Percentiles rank a stretch among this genome's conserved stretches.
Evolutionary conservation across 345 rosid genomes (phyloP).

Genomic region (Diplotaxis tenuifolia): DNA sequence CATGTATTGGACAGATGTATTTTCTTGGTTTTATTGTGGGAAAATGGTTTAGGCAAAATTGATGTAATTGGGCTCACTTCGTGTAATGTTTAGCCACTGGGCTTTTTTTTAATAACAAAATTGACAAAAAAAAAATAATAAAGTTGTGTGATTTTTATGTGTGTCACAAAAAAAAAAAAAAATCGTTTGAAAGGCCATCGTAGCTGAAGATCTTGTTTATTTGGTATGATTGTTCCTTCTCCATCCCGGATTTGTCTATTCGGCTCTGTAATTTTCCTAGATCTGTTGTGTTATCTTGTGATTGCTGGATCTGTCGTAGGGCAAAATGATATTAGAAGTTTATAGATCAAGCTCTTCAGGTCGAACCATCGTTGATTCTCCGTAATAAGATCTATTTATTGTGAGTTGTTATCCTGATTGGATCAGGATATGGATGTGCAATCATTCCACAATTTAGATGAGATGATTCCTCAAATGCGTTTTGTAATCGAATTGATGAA

Average conservation of each 20-base stretch:
- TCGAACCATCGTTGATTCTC: too few relatives aligned
- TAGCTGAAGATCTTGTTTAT: constrained; percentile 28
- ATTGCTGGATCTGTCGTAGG: constrained; percentile 33
- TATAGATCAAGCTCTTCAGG: not conserved
- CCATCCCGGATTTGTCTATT: not conserved
- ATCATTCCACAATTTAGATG: not conserved
- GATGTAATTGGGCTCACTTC: not conserved
- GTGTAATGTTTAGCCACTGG: not conserved
- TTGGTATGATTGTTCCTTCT: constrained; percentile 13
- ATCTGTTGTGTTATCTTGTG: constrained; percentile 18
- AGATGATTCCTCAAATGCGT: not conserved
- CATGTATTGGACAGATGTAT: not conserved
- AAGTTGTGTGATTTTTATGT: too few relatives aligned
- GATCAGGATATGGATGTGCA: not conserved
- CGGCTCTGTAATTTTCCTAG: not conserved
- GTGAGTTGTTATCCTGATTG: not conserved
- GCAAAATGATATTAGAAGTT: not conserved
- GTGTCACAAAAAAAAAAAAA: too few relatives aligned
- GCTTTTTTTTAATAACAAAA: not conserved
- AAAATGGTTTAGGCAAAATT: not conserved
- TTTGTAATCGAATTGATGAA: not conserved
- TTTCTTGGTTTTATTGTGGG: not conserved
- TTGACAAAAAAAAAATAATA: not conserved
- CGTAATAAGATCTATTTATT: not conserved
- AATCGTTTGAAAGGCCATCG: constrained; percentile 16